These are phyloP conservation scores for Stipa capillata DNA, from an alignment of 176 grass and related monocot genomes.

Conservation along the genomic window DNA sequence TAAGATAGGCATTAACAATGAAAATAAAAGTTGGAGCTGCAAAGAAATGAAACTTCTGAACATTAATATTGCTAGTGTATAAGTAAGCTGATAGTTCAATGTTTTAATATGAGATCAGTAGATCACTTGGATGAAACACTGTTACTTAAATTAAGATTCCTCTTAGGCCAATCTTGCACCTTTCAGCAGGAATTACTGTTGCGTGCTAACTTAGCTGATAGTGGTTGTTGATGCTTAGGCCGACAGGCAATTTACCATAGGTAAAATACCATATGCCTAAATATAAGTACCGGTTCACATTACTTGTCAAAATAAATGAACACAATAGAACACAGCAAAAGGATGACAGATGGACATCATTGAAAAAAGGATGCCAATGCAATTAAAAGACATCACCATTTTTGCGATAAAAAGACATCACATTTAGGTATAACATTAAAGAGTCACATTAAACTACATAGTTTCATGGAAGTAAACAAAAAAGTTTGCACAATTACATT, in stretches of 20 bases:
- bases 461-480: background rate
- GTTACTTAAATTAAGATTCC: background rate
- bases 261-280: background rate
- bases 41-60: background rate
- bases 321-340: background rate
- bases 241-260: background rate
- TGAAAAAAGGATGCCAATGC: background rate
- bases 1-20: conserved; percentile 2
- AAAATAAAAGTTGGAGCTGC: background rate
- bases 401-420: background rate
- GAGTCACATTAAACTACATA: background rate
- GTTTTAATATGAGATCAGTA: background rate
- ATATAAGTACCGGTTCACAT: background rate
- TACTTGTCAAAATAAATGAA: background rate
- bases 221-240: background rate
- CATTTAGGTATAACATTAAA: background rate
- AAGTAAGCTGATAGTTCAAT: background rate
- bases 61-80: background rate
- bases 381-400: background rate
- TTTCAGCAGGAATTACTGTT: conserved; percentile 5
- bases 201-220: background rate
- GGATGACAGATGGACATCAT: background rate
- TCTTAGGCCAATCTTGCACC: background rate
- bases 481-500: background rate
- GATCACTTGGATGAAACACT: background rate